Percentiles rank a stretch among this genome's conserved stretches.
These are phyloP conservation scores for Pistacia integerrima DNA, from an alignment of 345 rosid genomes.

Conservation along the genomic window DNA sequence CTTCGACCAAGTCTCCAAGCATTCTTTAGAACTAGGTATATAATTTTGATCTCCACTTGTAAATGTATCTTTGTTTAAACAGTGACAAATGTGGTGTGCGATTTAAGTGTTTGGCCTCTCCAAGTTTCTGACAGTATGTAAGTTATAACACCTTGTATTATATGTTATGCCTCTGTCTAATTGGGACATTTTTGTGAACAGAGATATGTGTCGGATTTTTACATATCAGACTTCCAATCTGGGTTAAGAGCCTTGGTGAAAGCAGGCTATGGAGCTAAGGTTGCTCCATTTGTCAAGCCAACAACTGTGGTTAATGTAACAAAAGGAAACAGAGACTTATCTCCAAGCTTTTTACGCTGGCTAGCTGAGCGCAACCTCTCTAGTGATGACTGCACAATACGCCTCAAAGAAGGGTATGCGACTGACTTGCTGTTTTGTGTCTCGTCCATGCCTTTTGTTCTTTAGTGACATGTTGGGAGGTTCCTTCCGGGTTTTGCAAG, in stretches of 20 bases:
- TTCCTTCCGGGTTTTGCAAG: neutral
- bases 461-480: neutral
- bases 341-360: conserved; percentile 83
- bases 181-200: conserved; percentile 40
- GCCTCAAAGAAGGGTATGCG: conserved; percentile 91
- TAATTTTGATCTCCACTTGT: neutral
- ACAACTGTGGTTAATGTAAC: conserved; percentile 67
- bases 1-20: neutral
- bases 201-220: conserved; percentile 87
- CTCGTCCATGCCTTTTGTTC: neutral
- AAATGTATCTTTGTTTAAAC: neutral
- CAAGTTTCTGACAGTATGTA: neutral
- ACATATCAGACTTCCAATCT: conserved; percentile 89
- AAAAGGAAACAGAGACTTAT: conserved; percentile 57
- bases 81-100: neutral
- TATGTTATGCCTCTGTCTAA: neutral
- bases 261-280: conserved; percentile 92
- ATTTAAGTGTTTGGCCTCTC: neutral
- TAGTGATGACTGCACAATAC: conserved; percentile 67
- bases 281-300: conserved; percentile 76
- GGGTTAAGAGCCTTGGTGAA: conserved; percentile 90
- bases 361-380: conserved; percentile 73
- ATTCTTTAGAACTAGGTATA: neutral
- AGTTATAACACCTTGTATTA: neutral
- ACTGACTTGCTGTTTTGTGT: neutral